Conservation (phyloP, 306 rosid genomes). For the Lathyrus oleraceus region DNA sequence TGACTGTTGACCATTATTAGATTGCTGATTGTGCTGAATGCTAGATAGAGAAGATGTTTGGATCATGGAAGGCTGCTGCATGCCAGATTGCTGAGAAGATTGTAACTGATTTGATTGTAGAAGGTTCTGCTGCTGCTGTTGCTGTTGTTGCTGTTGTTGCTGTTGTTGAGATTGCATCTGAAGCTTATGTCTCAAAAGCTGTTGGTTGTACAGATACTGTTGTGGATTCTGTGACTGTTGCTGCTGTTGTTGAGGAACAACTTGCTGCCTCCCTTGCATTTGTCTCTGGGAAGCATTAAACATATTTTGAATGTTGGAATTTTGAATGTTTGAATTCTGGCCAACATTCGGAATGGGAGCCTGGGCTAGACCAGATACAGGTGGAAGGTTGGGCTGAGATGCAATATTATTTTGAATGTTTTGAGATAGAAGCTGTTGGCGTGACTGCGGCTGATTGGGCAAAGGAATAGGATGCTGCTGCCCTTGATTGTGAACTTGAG, state of each 20-base stretch:
- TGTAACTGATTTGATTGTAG: conserved; percentile 80
- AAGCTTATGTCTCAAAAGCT: conserved; percentile 64
- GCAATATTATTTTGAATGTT: conserved; percentile 67
- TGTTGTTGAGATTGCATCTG: conserved; percentile 51
- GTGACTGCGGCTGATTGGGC: conserved; percentile 69
- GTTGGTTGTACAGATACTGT: conserved; percentile 65
- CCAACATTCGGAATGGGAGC: conserved; percentile 65
- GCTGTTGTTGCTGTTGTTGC: conserved; percentile 41
- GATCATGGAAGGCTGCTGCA: conserved; percentile 68
- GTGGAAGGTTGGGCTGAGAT: conserved; percentile 58
- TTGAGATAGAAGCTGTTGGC: conserved; percentile 71
- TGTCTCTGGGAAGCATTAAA: conserved; percentile 73
- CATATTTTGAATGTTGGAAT: conserved; percentile 66
- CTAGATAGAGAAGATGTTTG: conserved; percentile 59
- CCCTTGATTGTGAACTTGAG: conserved; percentile 72
- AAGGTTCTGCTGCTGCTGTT: conserved; percentile 69
- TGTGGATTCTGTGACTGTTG: conserved; percentile 78
- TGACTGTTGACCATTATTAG: conserved; percentile 70
- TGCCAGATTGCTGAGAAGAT: conserved; percentile 77
- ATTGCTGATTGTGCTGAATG: conserved; percentile 78
- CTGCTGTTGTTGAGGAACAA: conserved; percentile 70
- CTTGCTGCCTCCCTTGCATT: conserved; percentile 86
- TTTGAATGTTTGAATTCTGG: conserved; percentile 76
- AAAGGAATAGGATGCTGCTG: conserved; percentile 59
- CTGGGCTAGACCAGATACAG: conserved; percentile 60